Base-by-base conservation (phyloP, 495 filamentous ascomycete genomes). In the Pyrenula aspistea region DNA sequence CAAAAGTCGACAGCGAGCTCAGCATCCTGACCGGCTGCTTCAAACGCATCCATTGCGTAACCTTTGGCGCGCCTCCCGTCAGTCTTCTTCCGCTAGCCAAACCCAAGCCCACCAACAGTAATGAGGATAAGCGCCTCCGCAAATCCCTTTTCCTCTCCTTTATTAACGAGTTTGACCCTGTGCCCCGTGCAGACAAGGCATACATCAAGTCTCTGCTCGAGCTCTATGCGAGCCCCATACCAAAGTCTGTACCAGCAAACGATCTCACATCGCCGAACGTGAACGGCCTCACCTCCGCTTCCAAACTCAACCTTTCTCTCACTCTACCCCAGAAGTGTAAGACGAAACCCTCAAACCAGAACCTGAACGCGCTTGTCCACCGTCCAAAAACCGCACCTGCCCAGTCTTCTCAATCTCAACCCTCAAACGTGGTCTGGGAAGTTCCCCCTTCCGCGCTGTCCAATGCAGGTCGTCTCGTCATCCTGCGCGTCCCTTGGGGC, bases 101-200 rank as follows among this genome's bases (percentile, higher is more conserved):
- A 53, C 83, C 87, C 0, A 67, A 67, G n/a, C 62, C 69, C 0
- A 63, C 67, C 2, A 4, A 42, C 15, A 15, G 15, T 15, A 19
- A 10, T 20, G 10, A 20, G 8, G 50, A 52, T 10, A 52, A 19
- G 22, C 57, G 61, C 2, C 67, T 79, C 25, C 70, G 73, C 21
- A 87, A 85, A 57, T 88, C 79, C 22, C 61, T 89, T 1, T 93
- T 93, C 67, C 70, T 86, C 25, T 81, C 79, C 19, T 89, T 94
- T 63, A 71, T 91, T 59, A 94, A 93, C 62, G 88, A 94, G 61
- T 89, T 89, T 2, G 89, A 94, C 59, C 88, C 87, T 0, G 87
- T 94, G 0, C 71, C 83, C 1, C 68, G 89, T 20, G 88, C 88
- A 0, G 88, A 92, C 62, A 86, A 80, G 66, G 77, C 78, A 0